Conservation (phyloP, 208 protist species). For the Vickermania ingenoplastis region DNA sequence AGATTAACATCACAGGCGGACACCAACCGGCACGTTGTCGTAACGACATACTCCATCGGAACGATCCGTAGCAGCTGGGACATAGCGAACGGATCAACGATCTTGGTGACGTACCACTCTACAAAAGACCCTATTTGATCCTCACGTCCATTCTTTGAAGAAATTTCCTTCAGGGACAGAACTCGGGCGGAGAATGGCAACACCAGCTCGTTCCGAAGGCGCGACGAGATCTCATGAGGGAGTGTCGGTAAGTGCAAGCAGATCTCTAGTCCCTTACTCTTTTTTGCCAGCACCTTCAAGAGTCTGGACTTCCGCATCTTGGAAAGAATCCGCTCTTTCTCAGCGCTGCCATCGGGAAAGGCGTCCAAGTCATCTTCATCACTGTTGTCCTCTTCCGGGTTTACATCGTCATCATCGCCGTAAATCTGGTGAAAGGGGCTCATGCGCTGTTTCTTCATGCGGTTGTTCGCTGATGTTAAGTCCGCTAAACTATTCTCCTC, state of each 20-base stretch:
- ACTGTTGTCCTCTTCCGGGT: not conserved
- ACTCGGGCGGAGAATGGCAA: conserved; percentile 72
- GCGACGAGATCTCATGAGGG: conserved; percentile 35
- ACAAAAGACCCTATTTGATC: conserved; percentile 59
- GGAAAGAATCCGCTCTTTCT: not conserved
- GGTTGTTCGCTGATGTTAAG: not conserved
- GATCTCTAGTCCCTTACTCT: conserved; percentile 21
- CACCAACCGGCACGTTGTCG: conserved; percentile 58
- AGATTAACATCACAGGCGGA: conserved; percentile 38
- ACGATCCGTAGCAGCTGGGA: conserved; percentile 68
- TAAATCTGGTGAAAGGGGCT: not conserved
- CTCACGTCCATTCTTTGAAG: conserved; percentile 14
- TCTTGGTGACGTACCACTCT: conserved; percentile 75
- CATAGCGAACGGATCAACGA: conserved; percentile 69
- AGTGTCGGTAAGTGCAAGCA: conserved; percentile 32
- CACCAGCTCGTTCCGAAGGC: conserved; percentile 64
- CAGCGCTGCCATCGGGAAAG: not conserved
- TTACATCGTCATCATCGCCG: not conserved
- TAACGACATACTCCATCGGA: conserved; percentile 63
- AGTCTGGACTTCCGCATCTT: conserved; percentile 1
- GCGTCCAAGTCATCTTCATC: conserved; percentile 1
- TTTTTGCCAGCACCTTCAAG: conserved; percentile 13
- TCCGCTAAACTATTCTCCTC: not conserved
- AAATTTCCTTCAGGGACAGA: conserved; percentile 38
- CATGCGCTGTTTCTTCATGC: not conserved